Conservation (phyloP, 192 early-diverging fungal genomes). For the Podila verticillata region DNA sequence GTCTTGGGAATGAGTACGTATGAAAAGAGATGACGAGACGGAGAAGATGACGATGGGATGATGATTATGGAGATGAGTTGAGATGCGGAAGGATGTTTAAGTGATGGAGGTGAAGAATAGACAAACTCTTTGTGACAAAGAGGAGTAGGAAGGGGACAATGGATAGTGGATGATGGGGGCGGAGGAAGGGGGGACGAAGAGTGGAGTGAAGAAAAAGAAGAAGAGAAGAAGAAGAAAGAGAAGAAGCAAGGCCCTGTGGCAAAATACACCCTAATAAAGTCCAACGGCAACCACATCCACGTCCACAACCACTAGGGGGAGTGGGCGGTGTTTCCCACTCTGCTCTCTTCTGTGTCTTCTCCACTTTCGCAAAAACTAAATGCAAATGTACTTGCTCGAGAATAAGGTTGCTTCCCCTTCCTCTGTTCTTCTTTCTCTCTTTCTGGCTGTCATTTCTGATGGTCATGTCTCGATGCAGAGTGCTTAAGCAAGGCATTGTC, state of each 20-base stretch:
- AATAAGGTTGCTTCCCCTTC: not conserved
- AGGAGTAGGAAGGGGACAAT: not conserved
- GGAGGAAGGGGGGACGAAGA: not conserved
- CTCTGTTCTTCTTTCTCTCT: not conserved
- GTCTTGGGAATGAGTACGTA: too few relatives aligned
- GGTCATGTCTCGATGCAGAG: too few relatives aligned
- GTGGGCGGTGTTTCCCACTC: not conserved
- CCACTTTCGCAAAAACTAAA: constrained; percentile 5
- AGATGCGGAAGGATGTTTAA: not conserved
- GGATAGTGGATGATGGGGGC: not conserved
- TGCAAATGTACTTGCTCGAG: not conserved
- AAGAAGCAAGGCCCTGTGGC: not conserved
- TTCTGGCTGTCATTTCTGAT: not conserved
- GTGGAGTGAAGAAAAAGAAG: constrained; percentile 7
- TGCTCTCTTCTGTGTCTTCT: not conserved
- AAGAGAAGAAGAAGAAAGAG: not conserved
- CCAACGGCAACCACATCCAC: not conserved
- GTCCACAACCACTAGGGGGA: too few relatives aligned
- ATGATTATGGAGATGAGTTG: too few relatives aligned
- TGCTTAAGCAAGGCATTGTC: too few relatives aligned
- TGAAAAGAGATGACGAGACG: too few relatives aligned
- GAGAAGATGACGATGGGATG: too few relatives aligned
- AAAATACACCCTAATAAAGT: not conserved
- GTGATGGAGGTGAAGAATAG: not conserved
- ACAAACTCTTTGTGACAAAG: not conserved